Evolutionary conservation across 352 stramenopile species (phyloP).

Genomic region (Pythium aquatile): DNA sequence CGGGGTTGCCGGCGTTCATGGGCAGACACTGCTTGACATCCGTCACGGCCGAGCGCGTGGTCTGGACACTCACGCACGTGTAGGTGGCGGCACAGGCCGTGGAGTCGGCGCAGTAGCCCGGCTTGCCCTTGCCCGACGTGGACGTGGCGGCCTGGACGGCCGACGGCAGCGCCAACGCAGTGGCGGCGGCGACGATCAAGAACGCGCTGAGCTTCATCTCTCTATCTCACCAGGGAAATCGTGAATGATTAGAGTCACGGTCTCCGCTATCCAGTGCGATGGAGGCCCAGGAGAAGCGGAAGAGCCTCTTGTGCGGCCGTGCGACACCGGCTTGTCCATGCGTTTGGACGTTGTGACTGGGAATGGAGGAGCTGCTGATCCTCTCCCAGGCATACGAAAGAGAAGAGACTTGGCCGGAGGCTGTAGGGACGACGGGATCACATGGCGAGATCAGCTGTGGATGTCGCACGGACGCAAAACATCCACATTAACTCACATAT

Average conservation of each 20-base stretch:
- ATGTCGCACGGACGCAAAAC: not conserved
- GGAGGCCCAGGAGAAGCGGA: too few relatives aligned
- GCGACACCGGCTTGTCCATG: not conserved
- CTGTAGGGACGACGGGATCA: not conserved
- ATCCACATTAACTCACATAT: not conserved
- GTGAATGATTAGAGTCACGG: not conserved
- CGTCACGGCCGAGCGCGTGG: constrained; percentile 58
- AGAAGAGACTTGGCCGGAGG: too few relatives aligned
- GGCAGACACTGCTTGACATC: constrained; percentile 81
- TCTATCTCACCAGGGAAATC: not conserved
- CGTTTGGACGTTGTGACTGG: not conserved
- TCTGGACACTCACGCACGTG: constrained; percentile 75
- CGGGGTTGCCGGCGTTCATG: constrained; percentile 38
- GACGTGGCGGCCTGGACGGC: constrained; percentile 21
- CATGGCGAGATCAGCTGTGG: not conserved
- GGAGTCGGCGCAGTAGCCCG: constrained; percentile 63
- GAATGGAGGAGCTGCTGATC: too few relatives aligned
- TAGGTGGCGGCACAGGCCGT: constrained; percentile 47
- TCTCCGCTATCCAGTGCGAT: not conserved
- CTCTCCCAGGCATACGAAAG: too few relatives aligned
- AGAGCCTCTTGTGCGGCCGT: not conserved
- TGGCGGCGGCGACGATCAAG: not conserved
- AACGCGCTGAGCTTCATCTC: not conserved
- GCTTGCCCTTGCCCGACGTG: constrained; percentile 37
- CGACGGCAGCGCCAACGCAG: not conserved